A percentile compares a stretch with the other conserved stretches of the same genome.
phyloP scores from a whole-genome alignment of 768 basidiomycete species.

The Rhizopogon salebrosus region DNA sequence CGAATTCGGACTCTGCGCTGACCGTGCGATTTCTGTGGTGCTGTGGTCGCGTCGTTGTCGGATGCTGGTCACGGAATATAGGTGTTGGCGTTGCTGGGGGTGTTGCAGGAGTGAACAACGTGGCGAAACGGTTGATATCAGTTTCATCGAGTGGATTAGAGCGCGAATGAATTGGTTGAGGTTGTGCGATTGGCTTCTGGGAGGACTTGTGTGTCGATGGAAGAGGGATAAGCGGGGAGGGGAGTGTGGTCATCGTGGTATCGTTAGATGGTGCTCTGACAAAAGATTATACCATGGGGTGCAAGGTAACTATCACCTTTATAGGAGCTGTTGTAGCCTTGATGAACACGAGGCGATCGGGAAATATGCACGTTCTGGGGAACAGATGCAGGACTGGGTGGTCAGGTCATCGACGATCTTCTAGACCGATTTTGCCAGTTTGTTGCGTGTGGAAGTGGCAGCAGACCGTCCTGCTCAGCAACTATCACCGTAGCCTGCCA shows the following conservation, averaged over 20 bases:
- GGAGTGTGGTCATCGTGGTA: neutral
- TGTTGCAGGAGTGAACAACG: slow-evolving; percentile 38
- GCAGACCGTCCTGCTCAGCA: neutral
- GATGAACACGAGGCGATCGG: neutral
- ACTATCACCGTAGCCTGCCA: neutral
- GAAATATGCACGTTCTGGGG: neutral
- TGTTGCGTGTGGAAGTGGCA: neutral
- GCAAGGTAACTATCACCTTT: neutral
- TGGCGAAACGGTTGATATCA: slow-evolving; percentile 36
- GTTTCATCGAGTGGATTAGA: slow-evolving; percentile 16
- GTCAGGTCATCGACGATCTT: neutral
- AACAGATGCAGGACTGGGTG: neutral
- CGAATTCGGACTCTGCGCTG: slow-evolving; percentile 47
- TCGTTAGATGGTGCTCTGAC: neutral
- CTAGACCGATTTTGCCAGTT: neutral
- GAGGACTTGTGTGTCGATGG: neutral
- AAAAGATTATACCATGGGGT: neutral
- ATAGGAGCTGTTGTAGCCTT: neutral
- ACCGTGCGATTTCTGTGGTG: slow-evolving; percentile 11
- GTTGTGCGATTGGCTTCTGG: neutral
- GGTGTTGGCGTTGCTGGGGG: slow-evolving; percentile 21
- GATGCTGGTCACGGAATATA: neutral
- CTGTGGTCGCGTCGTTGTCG: neutral
- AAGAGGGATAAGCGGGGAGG: neutral
- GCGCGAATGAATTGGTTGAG: neutral